Percentiles rank a stretch among this genome's conserved stretches.
These are phyloP conservation scores for Aphanomyces astaci DNA, from an alignment of 352 stramenopile species.

Conservation along the genomic window DNA sequence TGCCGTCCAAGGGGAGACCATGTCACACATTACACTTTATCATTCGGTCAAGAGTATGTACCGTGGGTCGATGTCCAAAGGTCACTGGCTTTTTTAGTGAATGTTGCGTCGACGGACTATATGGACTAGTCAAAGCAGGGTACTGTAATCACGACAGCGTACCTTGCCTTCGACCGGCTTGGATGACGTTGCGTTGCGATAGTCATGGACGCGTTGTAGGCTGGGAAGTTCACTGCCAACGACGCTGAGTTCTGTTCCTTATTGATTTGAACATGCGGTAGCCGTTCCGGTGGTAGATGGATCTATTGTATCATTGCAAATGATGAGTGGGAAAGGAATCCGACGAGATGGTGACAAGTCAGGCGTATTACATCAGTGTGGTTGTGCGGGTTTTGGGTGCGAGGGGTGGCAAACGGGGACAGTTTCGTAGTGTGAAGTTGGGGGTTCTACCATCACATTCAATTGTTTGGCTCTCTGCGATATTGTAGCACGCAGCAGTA, in stretches of 20 bases:
- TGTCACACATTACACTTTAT: not conserved
- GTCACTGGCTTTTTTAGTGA: slow-evolving; percentile 39
- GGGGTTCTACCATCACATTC: slow-evolving; percentile 5
- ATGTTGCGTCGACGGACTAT: not conserved
- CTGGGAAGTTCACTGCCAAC: slow-evolving; percentile 37
- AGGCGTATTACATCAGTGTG: slow-evolving; percentile 76
- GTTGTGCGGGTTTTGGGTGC: slow-evolving; percentile 53
- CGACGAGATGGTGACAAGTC: too few relatives aligned
- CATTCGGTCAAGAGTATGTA: slow-evolving; percentile 23
- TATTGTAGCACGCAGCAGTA: slow-evolving; percentile 22
- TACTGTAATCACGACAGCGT: too few relatives aligned
- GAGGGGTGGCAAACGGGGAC: slow-evolving; percentile 36
- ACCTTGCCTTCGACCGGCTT: too few relatives aligned
- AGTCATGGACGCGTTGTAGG: slow-evolving; percentile 51
- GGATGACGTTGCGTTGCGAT: slow-evolving; percentile 47
- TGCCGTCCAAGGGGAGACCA: too few relatives aligned
- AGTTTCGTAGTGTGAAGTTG: slow-evolving; percentile 4
- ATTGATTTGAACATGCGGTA: slow-evolving; percentile 5
- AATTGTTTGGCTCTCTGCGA: not conserved
- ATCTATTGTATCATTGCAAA: not conserved
- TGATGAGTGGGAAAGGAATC: not conserved
- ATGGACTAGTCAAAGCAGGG: slow-evolving; percentile 17
- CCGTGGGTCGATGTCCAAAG: slow-evolving; percentile 64
- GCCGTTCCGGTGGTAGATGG: slow-evolving; percentile 2
- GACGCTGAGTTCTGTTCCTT: slow-evolving; percentile 1